phyloP scores from a whole-genome alignment of 116 monocot species.

The Papilionanthe hybrid region DNA sequence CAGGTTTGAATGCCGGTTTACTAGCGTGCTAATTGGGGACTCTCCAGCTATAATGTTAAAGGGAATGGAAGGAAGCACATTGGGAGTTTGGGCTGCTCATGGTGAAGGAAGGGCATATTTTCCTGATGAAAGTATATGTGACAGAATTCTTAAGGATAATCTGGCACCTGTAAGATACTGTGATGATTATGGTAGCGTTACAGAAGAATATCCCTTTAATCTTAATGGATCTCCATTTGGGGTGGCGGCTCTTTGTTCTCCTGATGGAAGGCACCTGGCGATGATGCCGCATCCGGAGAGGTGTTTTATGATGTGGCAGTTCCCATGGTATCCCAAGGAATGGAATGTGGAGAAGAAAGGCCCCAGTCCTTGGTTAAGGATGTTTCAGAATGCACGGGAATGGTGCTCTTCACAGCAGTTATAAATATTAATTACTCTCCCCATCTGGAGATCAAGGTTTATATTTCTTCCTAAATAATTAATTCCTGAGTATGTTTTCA shows the following conservation, averaged over 20 bases:
- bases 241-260: constrained; percentile 88
- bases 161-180: constrained; percentile 88
- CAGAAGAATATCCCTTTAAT: constrained; percentile 89
- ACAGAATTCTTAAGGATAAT: constrained; percentile 38
- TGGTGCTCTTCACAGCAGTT: constrained; percentile 67
- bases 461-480: background rate
- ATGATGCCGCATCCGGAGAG: constrained; percentile 99
- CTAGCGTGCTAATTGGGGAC: constrained; percentile 59
- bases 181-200: constrained; percentile 57
- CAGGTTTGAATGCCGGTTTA: constrained; percentile 88
- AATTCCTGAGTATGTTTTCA: background rate
- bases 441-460: background rate
- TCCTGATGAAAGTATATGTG: constrained; percentile 50
- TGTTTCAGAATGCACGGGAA: constrained; percentile 97
- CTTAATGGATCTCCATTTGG: constrained; percentile 92
- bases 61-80: constrained; percentile 87
- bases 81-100: constrained; percentile 97
- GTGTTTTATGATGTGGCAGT: constrained; percentile 99
- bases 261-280: constrained; percentile 93
- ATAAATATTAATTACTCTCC: background rate
- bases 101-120: constrained; percentile 95
- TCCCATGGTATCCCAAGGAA: constrained; percentile 89
- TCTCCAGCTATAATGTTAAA: constrained; percentile 94
- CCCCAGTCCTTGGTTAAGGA: constrained; percentile 86
- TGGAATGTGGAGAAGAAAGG: constrained; percentile 74